A percentile compares a stretch with the other conserved stretches of the same genome.
Evolutionary conservation across 805 yeast genomes (phyloP).

Genomic region (Zygosaccharomyces bisporus): DNA sequence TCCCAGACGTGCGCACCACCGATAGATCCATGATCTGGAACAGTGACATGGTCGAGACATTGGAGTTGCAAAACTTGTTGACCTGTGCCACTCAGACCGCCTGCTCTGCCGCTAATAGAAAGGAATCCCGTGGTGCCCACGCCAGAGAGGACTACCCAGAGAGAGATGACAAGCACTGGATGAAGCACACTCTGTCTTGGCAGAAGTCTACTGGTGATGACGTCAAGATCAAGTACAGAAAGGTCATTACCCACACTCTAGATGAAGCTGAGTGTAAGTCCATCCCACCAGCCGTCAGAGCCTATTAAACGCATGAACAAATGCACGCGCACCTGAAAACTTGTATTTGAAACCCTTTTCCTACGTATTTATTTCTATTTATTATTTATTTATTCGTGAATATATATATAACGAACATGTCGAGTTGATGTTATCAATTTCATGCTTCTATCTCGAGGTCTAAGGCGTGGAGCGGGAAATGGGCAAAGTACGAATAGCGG

Average conservation of each 20-base stretch:
- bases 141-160: constrained; percentile 97
- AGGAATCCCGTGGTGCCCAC: constrained; percentile 98
- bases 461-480: constrained; percentile 1
- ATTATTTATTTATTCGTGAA: constrained; percentile 7
- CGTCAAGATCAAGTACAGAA: constrained; percentile 78
- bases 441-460: not conserved
- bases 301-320: constrained; percentile 49
- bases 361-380: constrained; percentile 6
- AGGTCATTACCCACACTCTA: constrained; percentile 75
- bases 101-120: constrained; percentile 86
- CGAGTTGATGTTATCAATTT: not conserved
- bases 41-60: constrained; percentile 92
- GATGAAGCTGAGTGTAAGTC: constrained; percentile 91
- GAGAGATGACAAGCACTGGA: constrained; percentile 96
- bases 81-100: constrained; percentile 98
- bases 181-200: constrained; percentile 95
- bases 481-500: constrained; percentile 47
- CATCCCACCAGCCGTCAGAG: constrained; percentile 96
- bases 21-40: constrained; percentile 99
- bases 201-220: constrained; percentile 68
- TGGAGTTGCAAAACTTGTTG: constrained; percentile 92
- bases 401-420: constrained; percentile 3
- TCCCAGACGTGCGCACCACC: constrained; percentile 74
- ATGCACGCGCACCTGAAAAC: not conserved
- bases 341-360: constrained; percentile 1